These are phyloP conservation scores for Takashimella tepidaria DNA, from an alignment of 1,284 basidiomycete species.

Conservation along the genomic window DNA sequence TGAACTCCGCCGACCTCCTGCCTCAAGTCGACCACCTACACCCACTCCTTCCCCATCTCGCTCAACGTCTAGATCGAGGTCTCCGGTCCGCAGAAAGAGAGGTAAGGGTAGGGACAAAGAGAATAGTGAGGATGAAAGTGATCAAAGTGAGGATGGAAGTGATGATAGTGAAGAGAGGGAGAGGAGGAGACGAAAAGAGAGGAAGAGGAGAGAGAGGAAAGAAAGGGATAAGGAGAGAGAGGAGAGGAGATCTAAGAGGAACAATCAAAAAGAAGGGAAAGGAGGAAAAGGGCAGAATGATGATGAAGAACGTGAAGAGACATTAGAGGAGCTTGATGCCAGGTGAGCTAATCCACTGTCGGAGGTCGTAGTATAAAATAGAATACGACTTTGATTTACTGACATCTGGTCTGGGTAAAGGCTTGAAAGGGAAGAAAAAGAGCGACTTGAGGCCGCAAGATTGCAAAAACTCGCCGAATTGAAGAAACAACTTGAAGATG, in stretches of 20 bases:
- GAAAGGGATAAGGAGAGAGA: conserved; percentile 10
- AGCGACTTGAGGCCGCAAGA: conserved; percentile 36
- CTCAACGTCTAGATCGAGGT: conserved; percentile 13
- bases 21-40: neutral
- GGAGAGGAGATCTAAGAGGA: conserved; percentile 12
- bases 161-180: conserved; percentile 15
- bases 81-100: conserved; percentile 3
- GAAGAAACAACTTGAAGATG: conserved; percentile 31
- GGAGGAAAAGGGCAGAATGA: conserved; percentile 11
- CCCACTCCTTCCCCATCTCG: conserved; percentile 7
- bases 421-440: conserved; percentile 47
- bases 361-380: too few relatives aligned
- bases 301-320: conserved; percentile 27
- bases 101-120: too few relatives aligned
- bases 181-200: conserved; percentile 9
- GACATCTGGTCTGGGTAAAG: too few relatives aligned
- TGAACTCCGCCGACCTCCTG: conserved; percentile 56
- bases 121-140: conserved; percentile 11
- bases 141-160: conserved; percentile 14
- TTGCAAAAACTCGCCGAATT: conserved; percentile 28
- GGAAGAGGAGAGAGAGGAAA: conserved; percentile 8
- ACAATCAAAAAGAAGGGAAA: conserved; percentile 8
- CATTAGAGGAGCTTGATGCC: conserved; percentile 45
- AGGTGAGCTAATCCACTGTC: too few relatives aligned
- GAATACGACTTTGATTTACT: too few relatives aligned